Evolutionary conservation across 306 rosid species (phyloP), one percentile per base, ranked within the genome.

Genomic region (Sindora glabra): DNA sequence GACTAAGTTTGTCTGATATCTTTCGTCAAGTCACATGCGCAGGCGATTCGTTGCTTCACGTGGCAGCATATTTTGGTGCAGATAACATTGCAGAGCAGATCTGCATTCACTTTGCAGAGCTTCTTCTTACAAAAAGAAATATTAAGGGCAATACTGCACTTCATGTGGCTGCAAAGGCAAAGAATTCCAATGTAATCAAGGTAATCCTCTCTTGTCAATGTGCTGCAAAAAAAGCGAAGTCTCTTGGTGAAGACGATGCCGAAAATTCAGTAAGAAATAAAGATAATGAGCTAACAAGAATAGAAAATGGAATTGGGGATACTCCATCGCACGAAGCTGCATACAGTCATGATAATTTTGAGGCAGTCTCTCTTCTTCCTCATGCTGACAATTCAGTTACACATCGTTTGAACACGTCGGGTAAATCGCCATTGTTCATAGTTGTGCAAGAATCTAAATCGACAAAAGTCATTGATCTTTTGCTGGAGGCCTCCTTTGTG

Each of bases 11-110:
- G 17, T 0, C 0, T 26, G 37, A 11, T 3, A 50, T 50, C 26
- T 50, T 50, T 12, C 18, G 26, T 24, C 37, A 48, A 6, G 64
- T 38, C 10, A 47, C 48, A 30, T 61, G 32, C 0, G 50, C 15
- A 0, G 57, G 57, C 1, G 23, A 72, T 29, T 48, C 72, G 2
- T 17, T 56, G 27, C 67, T 72, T 19, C 71, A 64, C 18, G 18
- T 50, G 2, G 67, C 67, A 0, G 67, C 38, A 5, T 8, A 11
- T 36, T 16, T 9, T 1, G 56, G 55, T 29, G 5, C 34, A 32
- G 1, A 11, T 0, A 2, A 30, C 5, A 38, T 32, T 4, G 62
- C 26, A 1, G 7, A 1, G 8, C 17, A 4, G 0, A 48, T 72
- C 7, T 10, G 25, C 1, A 0, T 16, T 12, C 13, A 13, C 22